phyloP scores from a whole-genome alignment of 2,329 filamentous ascomycete genomes.

The Xylaria sp. region DNA sequence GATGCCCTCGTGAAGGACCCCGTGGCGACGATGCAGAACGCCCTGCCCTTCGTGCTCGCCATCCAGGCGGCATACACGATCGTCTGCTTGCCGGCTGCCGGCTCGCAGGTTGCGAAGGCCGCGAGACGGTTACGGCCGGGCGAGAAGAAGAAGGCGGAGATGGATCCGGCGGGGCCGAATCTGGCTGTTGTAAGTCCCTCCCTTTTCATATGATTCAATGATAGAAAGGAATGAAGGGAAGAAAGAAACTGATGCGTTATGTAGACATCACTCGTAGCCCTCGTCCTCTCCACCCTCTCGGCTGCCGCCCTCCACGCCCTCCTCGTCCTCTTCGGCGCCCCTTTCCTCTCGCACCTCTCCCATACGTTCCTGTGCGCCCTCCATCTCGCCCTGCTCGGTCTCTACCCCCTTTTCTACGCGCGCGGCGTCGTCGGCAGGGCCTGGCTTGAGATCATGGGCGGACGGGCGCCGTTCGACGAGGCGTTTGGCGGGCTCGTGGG shows the following conservation, averaged over 20 bases:
- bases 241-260: slow-evolving; percentile 31
- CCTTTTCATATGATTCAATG: not conserved
- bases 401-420: slow-evolving; percentile 78
- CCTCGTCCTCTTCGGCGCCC: slow-evolving; percentile 86
- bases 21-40: slow-evolving; percentile 53
- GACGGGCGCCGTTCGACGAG: slow-evolving; percentile 70
- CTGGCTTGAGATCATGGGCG: slow-evolving; percentile 66
- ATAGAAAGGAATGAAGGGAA: too few relatives aligned
- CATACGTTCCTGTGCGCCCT: slow-evolving; percentile 77
- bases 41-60: slow-evolving; percentile 57
- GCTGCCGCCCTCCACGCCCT: slow-evolving; percentile 45
- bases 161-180: slow-evolving; percentile 40
- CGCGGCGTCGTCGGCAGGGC: slow-evolving; percentile 69
- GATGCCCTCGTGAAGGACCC: slow-evolving; percentile 64
- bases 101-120: slow-evolving; percentile 39
- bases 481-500: slow-evolving; percentile 79
- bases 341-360: slow-evolving; percentile 70
- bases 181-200: slow-evolving; percentile 42
- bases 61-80: slow-evolving; percentile 61
- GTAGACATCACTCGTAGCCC: slow-evolving; percentile 66
- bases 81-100: slow-evolving; percentile 58
- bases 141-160: slow-evolving; percentile 47
- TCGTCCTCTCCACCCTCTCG: slow-evolving; percentile 44
- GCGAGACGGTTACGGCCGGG: slow-evolving; percentile 48
- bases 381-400: slow-evolving; percentile 73